Percentiles rank a stretch among this genome's conserved stretches.
Conservation (phyloP, 768 basidiomycete genomes). For the Favolaschia claudopus region DNA sequence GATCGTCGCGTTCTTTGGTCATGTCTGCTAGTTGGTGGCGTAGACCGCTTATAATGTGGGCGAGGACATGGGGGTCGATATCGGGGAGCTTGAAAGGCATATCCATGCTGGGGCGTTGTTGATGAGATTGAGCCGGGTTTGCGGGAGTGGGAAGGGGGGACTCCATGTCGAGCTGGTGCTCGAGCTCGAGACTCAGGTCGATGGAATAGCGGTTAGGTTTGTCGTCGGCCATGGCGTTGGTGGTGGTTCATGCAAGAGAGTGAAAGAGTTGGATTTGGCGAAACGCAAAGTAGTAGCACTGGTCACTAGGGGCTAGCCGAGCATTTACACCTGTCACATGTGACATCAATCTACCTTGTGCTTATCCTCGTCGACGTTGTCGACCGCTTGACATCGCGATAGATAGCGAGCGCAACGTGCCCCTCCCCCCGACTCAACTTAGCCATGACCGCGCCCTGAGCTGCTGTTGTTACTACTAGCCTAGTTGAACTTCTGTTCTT, state of each 20-base stretch:
- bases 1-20: conserved; percentile 76
- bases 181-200: conserved; percentile 82
- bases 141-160: conserved; percentile 59
- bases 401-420: no score
- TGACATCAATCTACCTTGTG: no score
- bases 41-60: conserved; percentile 78
- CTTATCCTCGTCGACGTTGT: no score
- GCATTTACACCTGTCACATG: no score
- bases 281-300: no score
- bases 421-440: no score
- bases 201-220: conserved; percentile 62
- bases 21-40: conserved; percentile 68
- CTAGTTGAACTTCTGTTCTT: no score
- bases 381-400: no score
- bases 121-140: conserved; percentile 27
- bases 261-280: not conserved
- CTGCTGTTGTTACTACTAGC: no score
- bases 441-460: no score
- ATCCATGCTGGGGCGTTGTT: conserved; percentile 9
- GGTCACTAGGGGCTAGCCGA: no score
- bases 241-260: conserved; percentile 11
- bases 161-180: conserved; percentile 76
- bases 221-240: not conserved
- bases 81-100: conserved; percentile 39
- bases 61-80: conserved; percentile 79